These are phyloP conservation scores for Backusella liffmaniae DNA, from an alignment of 192 early-diverging fungal species.

Conservation along the genomic window DNA sequence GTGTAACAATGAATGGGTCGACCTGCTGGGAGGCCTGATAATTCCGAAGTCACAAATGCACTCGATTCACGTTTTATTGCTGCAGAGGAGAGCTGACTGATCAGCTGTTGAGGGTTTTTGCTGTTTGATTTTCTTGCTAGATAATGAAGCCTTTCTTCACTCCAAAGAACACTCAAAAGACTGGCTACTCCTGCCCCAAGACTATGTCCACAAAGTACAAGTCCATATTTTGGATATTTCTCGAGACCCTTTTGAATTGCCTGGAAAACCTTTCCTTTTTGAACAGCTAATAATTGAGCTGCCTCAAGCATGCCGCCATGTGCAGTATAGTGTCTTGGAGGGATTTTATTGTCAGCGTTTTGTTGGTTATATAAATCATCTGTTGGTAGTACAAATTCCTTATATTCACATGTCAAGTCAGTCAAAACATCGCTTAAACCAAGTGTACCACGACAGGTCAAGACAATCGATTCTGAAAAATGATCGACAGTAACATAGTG, in stretches of 20 bases:
- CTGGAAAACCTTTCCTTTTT: conserved; percentile 67
- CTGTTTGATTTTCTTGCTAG: conserved; percentile 1
- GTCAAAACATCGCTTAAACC: conserved; percentile 85
- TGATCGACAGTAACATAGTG: conserved; percentile 88
- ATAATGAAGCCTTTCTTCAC: conserved; percentile 38
- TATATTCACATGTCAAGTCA: conserved; percentile 81
- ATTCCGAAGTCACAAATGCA: conserved; percentile 61
- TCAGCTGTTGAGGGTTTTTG: not conserved
- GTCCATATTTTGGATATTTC: conserved; percentile 71
- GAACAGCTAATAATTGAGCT: conserved; percentile 66
- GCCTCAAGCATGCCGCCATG: conserved; percentile 88
- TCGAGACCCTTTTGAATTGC: conserved; percentile 70
- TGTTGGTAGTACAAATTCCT: conserved; percentile 48
- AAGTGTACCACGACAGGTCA: conserved; percentile 87
- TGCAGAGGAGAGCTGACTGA: conserved; percentile 2
- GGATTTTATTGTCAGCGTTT: conserved; percentile 10
- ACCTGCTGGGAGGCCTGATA: conserved; percentile 63
- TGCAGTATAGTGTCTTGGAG: conserved; percentile 50
- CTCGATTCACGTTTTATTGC: conserved; percentile 40
- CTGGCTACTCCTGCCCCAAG: conserved; percentile 87
- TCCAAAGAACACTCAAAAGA: conserved; percentile 78
- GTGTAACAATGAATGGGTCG: conserved; percentile 83
- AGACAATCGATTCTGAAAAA: conserved; percentile 64
- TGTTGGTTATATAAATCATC: conserved; percentile 21
- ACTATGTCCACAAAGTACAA: conserved; percentile 87